Evolutionary conservation across 2,329 filamentous ascomycete species (phyloP).

Genomic region (Nemania diffusa): DNA sequence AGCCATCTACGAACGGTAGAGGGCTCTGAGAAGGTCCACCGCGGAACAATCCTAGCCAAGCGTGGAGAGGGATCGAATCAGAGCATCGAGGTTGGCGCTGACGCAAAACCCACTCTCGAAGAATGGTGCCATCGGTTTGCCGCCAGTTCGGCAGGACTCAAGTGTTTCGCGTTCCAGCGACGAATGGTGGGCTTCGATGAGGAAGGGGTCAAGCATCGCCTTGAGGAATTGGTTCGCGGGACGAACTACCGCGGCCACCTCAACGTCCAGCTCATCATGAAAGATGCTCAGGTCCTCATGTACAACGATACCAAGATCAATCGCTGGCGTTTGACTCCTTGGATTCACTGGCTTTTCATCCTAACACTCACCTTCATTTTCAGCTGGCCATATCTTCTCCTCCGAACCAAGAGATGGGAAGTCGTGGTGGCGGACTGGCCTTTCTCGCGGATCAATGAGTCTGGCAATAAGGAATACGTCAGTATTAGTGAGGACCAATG

Average conservation of each 20-base stretch:
- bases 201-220: slow-evolving; percentile 59
- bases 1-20: slow-evolving; percentile 61
- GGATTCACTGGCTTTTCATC: slow-evolving; percentile 73
- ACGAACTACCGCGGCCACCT: slow-evolving; percentile 76
- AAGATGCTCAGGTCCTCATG: slow-evolving; percentile 67
- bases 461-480: slow-evolving; percentile 60
- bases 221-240: slow-evolving; percentile 67
- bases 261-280: slow-evolving; percentile 67
- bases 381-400: slow-evolving; percentile 75
- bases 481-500: slow-evolving; percentile 67
- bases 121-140: slow-evolving; percentile 78
- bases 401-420: slow-evolving; percentile 74
- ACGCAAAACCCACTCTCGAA: slow-evolving; percentile 53
- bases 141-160: slow-evolving; percentile 66
- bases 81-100: slow-evolving; percentile 57
- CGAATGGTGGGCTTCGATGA: slow-evolving; percentile 70
- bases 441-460: slow-evolving; percentile 55
- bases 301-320: slow-evolving; percentile 73
- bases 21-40: slow-evolving; percentile 68
- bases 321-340: slow-evolving; percentile 70
- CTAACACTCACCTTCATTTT: slow-evolving; percentile 75
- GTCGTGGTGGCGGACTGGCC: slow-evolving; percentile 71
- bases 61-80: slow-evolving; percentile 51
- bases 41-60: slow-evolving; percentile 69
- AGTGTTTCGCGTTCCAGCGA: slow-evolving; percentile 64